Conservation (phyloP, 2,329 filamentous ascomycete genomes). For the Calonectria naviculata region DNA sequence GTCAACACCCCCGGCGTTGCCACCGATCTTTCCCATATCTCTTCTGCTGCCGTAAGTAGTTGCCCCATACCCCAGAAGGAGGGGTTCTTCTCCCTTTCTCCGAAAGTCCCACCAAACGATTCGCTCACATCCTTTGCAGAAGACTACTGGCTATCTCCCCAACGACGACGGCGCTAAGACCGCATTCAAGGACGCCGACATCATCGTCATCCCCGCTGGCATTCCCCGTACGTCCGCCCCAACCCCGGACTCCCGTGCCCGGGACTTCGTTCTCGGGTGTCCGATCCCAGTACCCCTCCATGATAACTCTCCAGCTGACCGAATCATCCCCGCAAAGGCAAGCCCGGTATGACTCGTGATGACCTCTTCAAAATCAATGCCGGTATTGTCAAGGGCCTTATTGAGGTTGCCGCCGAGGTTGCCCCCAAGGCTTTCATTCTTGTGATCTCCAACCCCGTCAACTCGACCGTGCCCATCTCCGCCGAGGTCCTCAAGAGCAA, state of each 20-base stretch:
- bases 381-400: slow-evolving; percentile 93
- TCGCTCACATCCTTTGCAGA: slow-evolving; percentile 63
- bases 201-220: slow-evolving; percentile 97
- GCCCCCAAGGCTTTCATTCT: slow-evolving; percentile 94
- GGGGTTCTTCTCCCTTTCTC: slow-evolving; percentile 31
- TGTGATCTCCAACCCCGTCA: slow-evolving; percentile 99
- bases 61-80: slow-evolving; percentile 27
- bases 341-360: slow-evolving; percentile 99
- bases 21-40: slow-evolving; percentile 97
- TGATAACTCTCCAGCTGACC: slow-evolving; percentile 29
- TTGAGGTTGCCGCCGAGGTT: slow-evolving; percentile 87
- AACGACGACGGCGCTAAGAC: slow-evolving; percentile 86
- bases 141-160: slow-evolving; percentile 89
- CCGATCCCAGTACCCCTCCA: slow-evolving; percentile 30
- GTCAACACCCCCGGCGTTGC: slow-evolving; percentile 98
- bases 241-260: slow-evolving; percentile 29
- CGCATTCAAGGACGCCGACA: slow-evolving; percentile 92
- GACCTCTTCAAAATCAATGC: slow-evolving; percentile 99
- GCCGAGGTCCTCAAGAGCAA: slow-evolving; percentile 96
- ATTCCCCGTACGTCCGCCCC: slow-evolving; percentile 82
- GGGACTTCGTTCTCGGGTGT: slow-evolving; percentile 29
- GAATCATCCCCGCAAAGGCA: slow-evolving; percentile 69
- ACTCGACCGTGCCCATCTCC: slow-evolving; percentile 97
- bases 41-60: slow-evolving; percentile 77
- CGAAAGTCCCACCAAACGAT: slow-evolving; percentile 29